A percentile compares a stretch with the other conserved stretches of the same genome.
These are phyloP conservation scores for Jaminaea rosea DNA, from an alignment of 1,284 basidiomycete genomes.

Conservation along the genomic window DNA sequence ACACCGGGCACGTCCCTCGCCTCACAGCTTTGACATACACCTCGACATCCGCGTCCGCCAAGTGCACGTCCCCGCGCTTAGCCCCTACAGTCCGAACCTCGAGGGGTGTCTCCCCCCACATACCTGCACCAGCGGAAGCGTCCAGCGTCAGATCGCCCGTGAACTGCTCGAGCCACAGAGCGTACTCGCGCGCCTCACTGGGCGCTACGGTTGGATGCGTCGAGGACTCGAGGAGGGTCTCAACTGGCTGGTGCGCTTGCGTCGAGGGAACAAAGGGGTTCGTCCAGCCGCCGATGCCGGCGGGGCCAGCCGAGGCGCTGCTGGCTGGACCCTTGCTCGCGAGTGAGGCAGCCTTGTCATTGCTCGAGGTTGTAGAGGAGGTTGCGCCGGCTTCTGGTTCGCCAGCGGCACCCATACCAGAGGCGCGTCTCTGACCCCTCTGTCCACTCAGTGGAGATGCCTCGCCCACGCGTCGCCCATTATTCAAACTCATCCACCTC, in stretches of 20 bases:
- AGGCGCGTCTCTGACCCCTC: conserved; percentile 7
- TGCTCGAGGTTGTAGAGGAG: not conserved
- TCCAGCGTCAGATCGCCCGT: not conserved
- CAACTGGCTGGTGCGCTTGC: not conserved
- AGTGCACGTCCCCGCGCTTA: not conserved
- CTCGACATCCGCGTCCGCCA: not conserved
- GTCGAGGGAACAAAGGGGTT: not conserved
- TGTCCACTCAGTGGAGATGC: not conserved
- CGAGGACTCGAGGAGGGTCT: not conserved
- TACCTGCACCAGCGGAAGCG: not conserved
- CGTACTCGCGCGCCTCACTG: conserved; percentile 8
- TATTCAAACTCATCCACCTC: conserved; percentile 35
- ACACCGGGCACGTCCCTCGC: not conserved
- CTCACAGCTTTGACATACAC: not conserved
- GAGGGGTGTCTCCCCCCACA: not conserved
- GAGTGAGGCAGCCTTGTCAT: too few species aligned
- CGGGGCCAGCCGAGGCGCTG: not conserved
- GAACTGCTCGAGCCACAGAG: conserved; percentile 8
- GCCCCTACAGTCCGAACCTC: not conserved
- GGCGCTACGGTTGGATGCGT: conserved; percentile 1
- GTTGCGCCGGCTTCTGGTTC: not conserved
- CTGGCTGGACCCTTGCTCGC: too few species aligned
- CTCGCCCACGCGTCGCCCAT: conserved; percentile 10
- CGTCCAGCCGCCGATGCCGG: not conserved
- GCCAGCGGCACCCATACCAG: conserved; percentile 1